Evolutionary conservation across 106 monocot genomes (phyloP).

Genomic region (Dendrobium officinale): DNA sequence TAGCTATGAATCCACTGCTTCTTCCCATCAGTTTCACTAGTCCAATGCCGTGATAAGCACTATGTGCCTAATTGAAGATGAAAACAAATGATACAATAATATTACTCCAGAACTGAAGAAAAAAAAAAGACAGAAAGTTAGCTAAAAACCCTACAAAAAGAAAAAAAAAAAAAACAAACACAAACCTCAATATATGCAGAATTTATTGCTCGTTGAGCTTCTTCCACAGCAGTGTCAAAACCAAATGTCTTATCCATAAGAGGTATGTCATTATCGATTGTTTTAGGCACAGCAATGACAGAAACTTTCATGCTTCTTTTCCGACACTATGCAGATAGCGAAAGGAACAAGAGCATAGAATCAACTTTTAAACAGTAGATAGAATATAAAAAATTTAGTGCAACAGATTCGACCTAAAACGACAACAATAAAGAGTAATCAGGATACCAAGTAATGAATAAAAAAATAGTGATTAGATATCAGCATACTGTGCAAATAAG

Average conservation of each 20-base stretch:
- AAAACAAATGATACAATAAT: not conserved
- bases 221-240: slow-evolving; percentile 47
- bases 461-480: too few species aligned
- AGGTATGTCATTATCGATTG: slow-evolving; percentile 90
- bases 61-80: slow-evolving; percentile 28
- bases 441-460: too few species aligned
- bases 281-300: slow-evolving; percentile 80
- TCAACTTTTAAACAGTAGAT: too few species aligned
- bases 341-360: not conserved
- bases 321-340: slow-evolving; percentile 39
- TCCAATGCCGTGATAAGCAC: slow-evolving; percentile 64
- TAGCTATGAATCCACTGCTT: slow-evolving; percentile 52
- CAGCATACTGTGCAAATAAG: too few species aligned
- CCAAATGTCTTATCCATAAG: slow-evolving; percentile 70
- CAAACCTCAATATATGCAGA: slow-evolving; percentile 94
- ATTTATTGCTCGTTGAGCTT: slow-evolving; percentile 85
- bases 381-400: too few species aligned
- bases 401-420: too few species aligned
- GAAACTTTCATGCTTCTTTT: slow-evolving; percentile 58
- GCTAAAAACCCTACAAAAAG: too few species aligned
- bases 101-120: too few species aligned
- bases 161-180: too few species aligned
- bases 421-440: too few species aligned
- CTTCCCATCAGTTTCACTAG: slow-evolving; percentile 62
- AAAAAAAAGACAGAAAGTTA: not conserved